These are phyloP conservation scores for Beauveria caledonica DNA, from an alignment of 2,329 filamentous ascomycete genomes.

Conservation along the genomic window DNA sequence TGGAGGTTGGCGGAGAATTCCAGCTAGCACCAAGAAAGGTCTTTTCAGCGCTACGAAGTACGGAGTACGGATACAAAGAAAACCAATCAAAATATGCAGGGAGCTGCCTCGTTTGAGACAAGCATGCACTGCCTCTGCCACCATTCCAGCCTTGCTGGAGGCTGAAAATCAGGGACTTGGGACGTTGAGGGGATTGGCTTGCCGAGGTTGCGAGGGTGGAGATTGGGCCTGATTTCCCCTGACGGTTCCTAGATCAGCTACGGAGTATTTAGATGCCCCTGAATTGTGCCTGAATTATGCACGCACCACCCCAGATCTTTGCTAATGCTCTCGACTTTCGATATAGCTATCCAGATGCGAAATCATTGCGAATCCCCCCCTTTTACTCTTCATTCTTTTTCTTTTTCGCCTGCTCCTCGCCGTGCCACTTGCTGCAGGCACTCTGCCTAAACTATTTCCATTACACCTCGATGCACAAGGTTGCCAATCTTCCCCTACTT, in stretches of 20 bases:
- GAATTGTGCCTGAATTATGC: not conserved
- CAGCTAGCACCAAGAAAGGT: not conserved
- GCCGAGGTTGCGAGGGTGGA: not conserved
- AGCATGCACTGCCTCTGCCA: conserved; percentile 1
- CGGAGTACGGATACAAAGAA: not conserved
- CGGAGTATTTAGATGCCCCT: not conserved
- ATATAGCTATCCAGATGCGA: no score
- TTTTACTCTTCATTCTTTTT: no score
- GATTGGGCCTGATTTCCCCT: not conserved
- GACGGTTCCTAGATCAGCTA: no score
- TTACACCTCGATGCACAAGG: no score
- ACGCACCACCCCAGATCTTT: not conserved
- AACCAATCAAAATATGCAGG: not conserved
- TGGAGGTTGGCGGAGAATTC: not conserved
- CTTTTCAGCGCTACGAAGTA: not conserved
- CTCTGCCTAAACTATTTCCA: no score
- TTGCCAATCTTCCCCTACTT: not conserved
- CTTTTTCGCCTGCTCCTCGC: no score
- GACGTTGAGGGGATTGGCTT: not conserved
- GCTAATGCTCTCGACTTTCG: not conserved
- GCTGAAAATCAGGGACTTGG: not conserved
- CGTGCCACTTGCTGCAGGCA: no score
- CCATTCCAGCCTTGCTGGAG: not conserved
- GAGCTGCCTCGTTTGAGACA: not conserved
- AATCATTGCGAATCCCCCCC: no score